Percentiles rank a stretch among this genome's conserved stretches.
phyloP scores from a whole-genome alignment of 2,329 filamentous ascomycete genomes.

The Penicillium sp. region DNA sequence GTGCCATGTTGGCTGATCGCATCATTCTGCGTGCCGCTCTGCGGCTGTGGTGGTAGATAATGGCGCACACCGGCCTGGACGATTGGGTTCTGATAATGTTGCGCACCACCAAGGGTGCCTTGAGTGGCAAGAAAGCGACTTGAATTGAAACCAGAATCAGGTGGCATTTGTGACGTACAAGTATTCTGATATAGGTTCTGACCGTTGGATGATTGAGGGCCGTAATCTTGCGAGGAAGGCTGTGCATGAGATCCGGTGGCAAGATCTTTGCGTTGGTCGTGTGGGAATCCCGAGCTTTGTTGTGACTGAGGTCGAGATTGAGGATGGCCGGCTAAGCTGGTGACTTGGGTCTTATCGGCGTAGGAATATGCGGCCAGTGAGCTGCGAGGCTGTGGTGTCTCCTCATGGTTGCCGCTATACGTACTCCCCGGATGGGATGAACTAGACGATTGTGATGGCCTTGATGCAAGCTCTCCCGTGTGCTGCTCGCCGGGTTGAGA shows the following conservation, averaged over 20 bases:
- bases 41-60: conserved; percentile 15
- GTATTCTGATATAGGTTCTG: conserved; percentile 15
- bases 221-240: conserved; percentile 14
- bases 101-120: not conserved
- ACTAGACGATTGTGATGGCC: conserved; percentile 6
- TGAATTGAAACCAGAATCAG: conserved; percentile 4
- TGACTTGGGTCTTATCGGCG: not conserved
- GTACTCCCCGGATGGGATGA: not conserved
- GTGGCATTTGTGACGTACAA: conserved; percentile 12
- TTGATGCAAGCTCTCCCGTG: conserved; percentile 3
- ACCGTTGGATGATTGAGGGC: conserved; percentile 6
- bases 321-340: not conserved
- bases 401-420: not conserved
- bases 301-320: conserved; percentile 16
- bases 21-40: not conserved
- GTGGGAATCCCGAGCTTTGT: conserved; percentile 4
- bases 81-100: conserved; percentile 17
- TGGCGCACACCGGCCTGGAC: conserved; percentile 12
- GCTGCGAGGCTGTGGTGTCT: not conserved
- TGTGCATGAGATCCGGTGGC: not conserved
- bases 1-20: not conserved
- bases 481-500: conserved; percentile 3
- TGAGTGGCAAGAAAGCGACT: not conserved
- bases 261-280: not conserved
- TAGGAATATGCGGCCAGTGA: not conserved